Base-by-base conservation (phyloP, 306 rosid genomes). In the Glycine latifolia region DNA sequence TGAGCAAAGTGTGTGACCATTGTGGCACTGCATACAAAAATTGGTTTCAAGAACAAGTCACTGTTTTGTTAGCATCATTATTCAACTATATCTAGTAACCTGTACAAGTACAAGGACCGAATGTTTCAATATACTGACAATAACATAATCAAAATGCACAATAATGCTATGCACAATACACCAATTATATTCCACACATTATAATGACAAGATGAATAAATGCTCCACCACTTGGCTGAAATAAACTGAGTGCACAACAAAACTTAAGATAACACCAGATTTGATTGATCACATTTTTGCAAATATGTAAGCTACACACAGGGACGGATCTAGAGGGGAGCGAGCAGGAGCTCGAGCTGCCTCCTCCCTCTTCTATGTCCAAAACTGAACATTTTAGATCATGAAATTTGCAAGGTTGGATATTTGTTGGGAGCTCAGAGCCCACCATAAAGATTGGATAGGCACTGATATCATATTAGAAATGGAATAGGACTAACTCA, bases 1-100 rank as follows among this genome's bases (percentile, higher is more conserved):
- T 44, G 94, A 91, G 60, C 97, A 91, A 50, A 91, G 94, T 75
- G 97, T 91, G 66, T 91, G 97, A 17, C 97, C 97, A 15, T 91
- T 89, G 84, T 84, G 97, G 68, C 97, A 91, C 97, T 91, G 91
- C 91, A 89, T 41, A 80, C 65, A 31, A 61, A 65, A 55, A 82
- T 7, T 16, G 58, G 67, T 73, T 17, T 75, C 58, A 66, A 16
- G 78, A 79, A 81, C 67, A 54, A 77, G 68, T 69, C 54, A 67
- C 12, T 39, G 78, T 33, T 20, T 48, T 73, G 72, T 67, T 66
- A 67, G 55, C 43, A 67, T 66, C 14, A 68, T 62, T 49, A 47
- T 54, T 71, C 59, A 80, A 71, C 74, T 60, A 78, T 68, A 71
- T 55, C 31, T 14, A 85, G 82, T 77, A 17, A 71, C 6, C 33